A percentile compares a stretch with the other conserved stretches of the same genome.
Evolutionary conservation across 768 basidiomycete species (phyloP).

Genomic region (Suillus tomentosus): DNA sequence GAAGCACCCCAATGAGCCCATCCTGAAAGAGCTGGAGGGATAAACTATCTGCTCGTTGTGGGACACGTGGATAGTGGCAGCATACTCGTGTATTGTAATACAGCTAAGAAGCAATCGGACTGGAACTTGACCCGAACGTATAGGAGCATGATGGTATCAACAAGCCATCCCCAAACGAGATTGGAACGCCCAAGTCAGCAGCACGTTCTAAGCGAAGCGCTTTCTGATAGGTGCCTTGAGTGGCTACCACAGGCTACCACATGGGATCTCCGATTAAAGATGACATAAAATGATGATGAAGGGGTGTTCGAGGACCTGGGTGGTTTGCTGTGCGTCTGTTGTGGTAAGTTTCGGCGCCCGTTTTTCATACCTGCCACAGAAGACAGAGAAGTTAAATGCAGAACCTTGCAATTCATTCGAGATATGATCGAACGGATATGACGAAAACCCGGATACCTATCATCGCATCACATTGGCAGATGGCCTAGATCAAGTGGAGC

Average conservation of each 20-base stretch:
- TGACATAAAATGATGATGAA: conserved; percentile 7
- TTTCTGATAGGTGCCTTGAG: conserved; percentile 1
- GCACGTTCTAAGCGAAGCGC: neutral
- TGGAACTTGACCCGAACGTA: neutral
- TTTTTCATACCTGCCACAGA: conserved; percentile 16
- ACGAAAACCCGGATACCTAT: conserved; percentile 1
- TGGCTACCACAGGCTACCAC: neutral
- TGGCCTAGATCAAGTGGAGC: neutral
- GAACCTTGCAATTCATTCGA: conserved; percentile 15
- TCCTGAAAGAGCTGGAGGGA: conserved; percentile 3
- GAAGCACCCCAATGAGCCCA: neutral
- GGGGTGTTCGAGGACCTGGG: conserved; percentile 26
- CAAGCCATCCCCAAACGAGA: neutral
- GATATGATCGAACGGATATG: conserved; percentile 14
- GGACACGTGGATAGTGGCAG: neutral
- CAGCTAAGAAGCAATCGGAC: neutral
- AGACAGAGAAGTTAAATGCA: conserved; percentile 1
- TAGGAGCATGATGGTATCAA: neutral
- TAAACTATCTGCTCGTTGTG: neutral
- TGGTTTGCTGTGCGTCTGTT: neutral
- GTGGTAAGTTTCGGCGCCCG: conserved; percentile 19
- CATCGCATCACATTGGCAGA: neutral
- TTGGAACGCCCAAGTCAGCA: neutral
- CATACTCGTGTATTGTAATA: neutral
- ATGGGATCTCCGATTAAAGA: neutral